A percentile compares a stretch with the other conserved stretches of the same genome.
These are phyloP conservation scores for Colletotrichum australisinense DNA, from an alignment of 2,329 filamentous ascomycete species.

Conservation along the genomic window DNA sequence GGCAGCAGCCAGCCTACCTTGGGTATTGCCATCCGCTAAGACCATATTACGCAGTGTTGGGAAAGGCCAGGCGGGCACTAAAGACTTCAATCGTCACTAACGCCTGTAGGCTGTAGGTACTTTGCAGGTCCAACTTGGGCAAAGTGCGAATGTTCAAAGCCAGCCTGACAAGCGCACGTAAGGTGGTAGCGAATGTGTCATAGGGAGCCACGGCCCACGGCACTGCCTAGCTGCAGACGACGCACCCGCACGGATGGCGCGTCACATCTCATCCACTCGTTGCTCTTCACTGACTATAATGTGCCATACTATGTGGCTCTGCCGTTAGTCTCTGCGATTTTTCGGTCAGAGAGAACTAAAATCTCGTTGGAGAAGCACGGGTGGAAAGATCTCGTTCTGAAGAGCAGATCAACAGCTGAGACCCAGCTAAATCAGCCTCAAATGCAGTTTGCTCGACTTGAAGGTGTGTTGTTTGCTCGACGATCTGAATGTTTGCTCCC, in stretches of 20 bases:
- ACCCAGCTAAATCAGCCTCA: too few relatives aligned
- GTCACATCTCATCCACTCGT: conserved; percentile 13
- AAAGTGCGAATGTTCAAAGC: too few relatives aligned
- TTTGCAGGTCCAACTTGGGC: too few relatives aligned
- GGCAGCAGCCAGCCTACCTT: not conserved
- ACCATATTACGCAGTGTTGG: not conserved
- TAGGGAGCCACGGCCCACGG: not conserved
- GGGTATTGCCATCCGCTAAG: conserved; percentile 3
- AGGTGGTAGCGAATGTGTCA: not conserved
- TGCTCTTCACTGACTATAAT: not conserved
- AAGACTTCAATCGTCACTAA: not conserved
- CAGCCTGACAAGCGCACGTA: not conserved
- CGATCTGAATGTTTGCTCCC: not conserved
- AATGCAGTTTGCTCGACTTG: too few relatives aligned
- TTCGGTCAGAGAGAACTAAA: not conserved
- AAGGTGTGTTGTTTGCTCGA: not conserved
- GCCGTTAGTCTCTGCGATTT: not conserved
- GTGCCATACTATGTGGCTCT: not conserved
- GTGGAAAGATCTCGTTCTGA: not conserved
- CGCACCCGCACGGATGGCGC: conserved; percentile 29
- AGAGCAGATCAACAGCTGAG: not conserved
- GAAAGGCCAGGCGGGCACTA: conserved; percentile 16
- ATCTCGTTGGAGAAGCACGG: not conserved
- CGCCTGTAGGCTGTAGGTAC: too few relatives aligned
- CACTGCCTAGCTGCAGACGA: conserved; percentile 3